These are phyloP conservation scores for Dothiorella sarmentorum DNA, from an alignment of 2,329 filamentous ascomycete species.

Conservation along the genomic window DNA sequence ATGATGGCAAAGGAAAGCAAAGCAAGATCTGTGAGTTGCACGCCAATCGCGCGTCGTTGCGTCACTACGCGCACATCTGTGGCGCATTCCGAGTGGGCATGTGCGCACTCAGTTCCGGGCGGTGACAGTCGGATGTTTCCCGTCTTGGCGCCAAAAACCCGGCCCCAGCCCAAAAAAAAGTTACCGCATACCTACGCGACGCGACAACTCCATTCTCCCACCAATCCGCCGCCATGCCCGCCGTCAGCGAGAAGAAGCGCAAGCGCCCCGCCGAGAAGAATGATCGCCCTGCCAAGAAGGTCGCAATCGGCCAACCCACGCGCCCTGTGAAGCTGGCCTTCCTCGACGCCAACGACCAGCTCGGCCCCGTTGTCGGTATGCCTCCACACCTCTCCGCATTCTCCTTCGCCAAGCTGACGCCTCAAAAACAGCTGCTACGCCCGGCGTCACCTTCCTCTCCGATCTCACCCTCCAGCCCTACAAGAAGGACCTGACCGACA, in stretches of 20 bases:
- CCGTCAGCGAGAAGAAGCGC: constrained; percentile 34
- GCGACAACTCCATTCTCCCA: background rate
- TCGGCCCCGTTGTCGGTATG: constrained; percentile 51
- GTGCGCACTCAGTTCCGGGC: background rate
- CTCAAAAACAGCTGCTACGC: constrained; percentile 35
- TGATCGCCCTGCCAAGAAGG: constrained; percentile 43
- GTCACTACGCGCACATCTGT: background rate
- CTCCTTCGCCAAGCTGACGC: constrained; percentile 7
- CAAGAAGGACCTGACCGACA: constrained; percentile 34
- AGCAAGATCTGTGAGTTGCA: constrained; percentile 12
- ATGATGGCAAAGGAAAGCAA: background rate
- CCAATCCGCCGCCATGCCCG: constrained; percentile 24
- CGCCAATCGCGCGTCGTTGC: constrained; percentile 5
- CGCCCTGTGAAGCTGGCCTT: constrained; percentile 42
- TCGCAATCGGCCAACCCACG: constrained; percentile 38
- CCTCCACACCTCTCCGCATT: background rate
- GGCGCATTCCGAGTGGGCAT: background rate
- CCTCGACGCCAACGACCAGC: constrained; percentile 45
- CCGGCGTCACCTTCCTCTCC: constrained; percentile 41
- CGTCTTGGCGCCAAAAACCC: background rate
- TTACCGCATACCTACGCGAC: background rate
- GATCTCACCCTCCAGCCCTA: constrained; percentile 50
- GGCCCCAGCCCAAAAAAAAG: constrained; percentile 1
- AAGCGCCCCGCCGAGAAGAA: constrained; percentile 33
- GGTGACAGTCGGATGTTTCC: background rate